Evolutionary conservation across 129 eudicot species (phyloP).

Genomic region (Erigeron canadensis): DNA sequence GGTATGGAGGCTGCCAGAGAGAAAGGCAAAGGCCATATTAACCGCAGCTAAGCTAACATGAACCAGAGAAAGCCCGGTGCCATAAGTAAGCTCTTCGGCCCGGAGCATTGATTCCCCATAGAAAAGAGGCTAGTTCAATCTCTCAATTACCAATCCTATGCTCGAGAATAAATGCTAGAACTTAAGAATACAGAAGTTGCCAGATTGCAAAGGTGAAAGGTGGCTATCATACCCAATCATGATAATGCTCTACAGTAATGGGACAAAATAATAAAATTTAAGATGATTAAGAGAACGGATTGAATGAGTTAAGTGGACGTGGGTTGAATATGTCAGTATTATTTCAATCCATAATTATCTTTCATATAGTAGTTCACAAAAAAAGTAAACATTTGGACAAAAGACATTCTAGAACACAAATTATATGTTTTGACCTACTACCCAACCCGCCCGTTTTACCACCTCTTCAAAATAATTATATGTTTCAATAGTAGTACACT

Average conservation of each 20-base stretch:
- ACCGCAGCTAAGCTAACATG: too few relatives aligned
- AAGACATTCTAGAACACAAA: background rate
- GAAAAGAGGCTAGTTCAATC: too few relatives aligned
- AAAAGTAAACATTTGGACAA: background rate
- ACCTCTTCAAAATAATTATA: slow-evolving; percentile 2
- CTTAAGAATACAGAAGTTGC: background rate
- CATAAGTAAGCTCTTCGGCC: too few relatives aligned
- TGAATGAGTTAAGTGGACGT: background rate
- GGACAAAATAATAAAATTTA: background rate
- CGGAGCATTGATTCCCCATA: too few relatives aligned
- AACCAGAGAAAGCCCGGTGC: too few relatives aligned
- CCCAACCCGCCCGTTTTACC: background rate
- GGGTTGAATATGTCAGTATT: background rate
- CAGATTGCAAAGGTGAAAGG: background rate
- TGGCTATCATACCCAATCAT: background rate
- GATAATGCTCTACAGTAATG: background rate
- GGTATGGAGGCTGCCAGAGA: too few relatives aligned
- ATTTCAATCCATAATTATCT: background rate
- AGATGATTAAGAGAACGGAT: background rate
- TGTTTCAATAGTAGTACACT: too few relatives aligned
- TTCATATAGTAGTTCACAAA: background rate
- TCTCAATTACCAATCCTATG: too few relatives aligned
- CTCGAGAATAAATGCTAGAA: slow-evolving; percentile 22
- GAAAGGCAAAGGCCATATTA: too few relatives aligned
- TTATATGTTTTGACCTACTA: background rate